Evolutionary conservation across 2,329 filamentous ascomycete genomes (phyloP).

Genomic region (Pseudogymnoascus verrucosus): DNA sequence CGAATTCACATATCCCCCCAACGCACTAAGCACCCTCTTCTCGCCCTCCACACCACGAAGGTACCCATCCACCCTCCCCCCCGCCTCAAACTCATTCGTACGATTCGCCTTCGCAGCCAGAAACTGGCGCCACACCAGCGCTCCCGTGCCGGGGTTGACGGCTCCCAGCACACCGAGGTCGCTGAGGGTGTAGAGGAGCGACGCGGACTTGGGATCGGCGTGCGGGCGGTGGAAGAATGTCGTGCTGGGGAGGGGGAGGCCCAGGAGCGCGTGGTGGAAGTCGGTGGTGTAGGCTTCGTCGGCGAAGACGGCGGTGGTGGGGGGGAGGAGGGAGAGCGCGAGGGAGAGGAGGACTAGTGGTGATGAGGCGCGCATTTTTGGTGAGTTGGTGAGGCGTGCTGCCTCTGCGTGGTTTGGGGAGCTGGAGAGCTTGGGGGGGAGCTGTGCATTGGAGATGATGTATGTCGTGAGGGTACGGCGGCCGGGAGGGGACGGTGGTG

Average conservation of each 20-base stretch:
- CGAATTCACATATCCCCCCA: constrained; percentile 61
- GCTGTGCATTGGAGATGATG: constrained; percentile 5
- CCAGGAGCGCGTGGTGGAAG: constrained; percentile 85
- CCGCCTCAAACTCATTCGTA: constrained; percentile 30
- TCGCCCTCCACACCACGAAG: constrained; percentile 72
- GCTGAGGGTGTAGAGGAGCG: constrained; percentile 83
- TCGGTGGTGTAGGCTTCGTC: constrained; percentile 91
- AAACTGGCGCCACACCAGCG: constrained; percentile 77
- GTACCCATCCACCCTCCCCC: constrained; percentile 29
- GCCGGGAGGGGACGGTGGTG: neutral
- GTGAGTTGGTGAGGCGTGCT: neutral
- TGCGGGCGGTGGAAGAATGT: constrained; percentile 93
- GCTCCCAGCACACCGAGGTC: constrained; percentile 78
- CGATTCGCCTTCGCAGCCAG: constrained; percentile 44
- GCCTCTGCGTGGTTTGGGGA: constrained; percentile 1
- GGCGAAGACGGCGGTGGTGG: constrained; percentile 58
- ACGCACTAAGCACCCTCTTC: constrained; percentile 66
- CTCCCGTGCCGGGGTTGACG: constrained; percentile 79
- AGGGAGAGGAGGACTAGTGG: constrained; percentile 23
- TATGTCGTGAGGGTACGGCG: constrained; percentile 6
- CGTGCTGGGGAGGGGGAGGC: constrained; percentile 69
- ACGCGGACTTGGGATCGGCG: constrained; percentile 68
- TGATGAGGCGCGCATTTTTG: constrained; percentile 12
- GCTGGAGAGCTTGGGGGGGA: neutral
- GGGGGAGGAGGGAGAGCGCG: constrained; percentile 22